phyloP scores from a whole-genome alignment of 2,329 filamentous ascomycete genomes.

The Blumeriella jaapii region DNA sequence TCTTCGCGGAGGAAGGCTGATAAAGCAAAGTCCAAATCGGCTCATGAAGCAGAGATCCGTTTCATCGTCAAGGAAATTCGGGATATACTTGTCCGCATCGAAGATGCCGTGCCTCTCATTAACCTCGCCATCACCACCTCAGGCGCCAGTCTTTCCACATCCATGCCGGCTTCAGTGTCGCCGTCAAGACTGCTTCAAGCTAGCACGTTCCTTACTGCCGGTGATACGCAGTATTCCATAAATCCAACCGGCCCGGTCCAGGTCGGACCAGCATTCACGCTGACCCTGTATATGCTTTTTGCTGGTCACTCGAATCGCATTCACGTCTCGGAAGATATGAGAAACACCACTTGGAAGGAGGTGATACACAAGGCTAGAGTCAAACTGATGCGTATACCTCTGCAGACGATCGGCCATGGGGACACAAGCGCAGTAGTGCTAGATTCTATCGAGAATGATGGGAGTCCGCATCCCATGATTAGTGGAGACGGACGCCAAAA shows the following conservation, averaged over 20 bases:
- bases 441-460: constrained; percentile 25
- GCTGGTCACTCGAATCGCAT: constrained; percentile 55
- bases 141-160: constrained; percentile 73
- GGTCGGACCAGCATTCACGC: constrained; percentile 73
- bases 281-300: constrained; percentile 95
- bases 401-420: constrained; percentile 6
- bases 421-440: constrained; percentile 1
- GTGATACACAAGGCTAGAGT: constrained; percentile 87
- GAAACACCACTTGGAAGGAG: constrained; percentile 73
- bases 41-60: constrained; percentile 53
- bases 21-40: constrained; percentile 38
- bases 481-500: constrained; percentile 19
- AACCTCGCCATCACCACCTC: constrained; percentile 92
- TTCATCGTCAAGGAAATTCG: constrained; percentile 66
- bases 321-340: constrained; percentile 22
- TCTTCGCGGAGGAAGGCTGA: constrained; percentile 32
- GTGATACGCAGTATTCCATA: constrained; percentile 70
- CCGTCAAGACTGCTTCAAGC: constrained; percentile 86
- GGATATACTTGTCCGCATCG: constrained; percentile 63
- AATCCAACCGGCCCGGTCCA: constrained; percentile 55
- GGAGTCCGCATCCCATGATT: constrained; percentile 11
- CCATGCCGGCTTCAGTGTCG: constrained; percentile 71
- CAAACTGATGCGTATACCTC: constrained; percentile 41
- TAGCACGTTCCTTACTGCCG: constrained; percentile 78
- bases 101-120: constrained; percentile 82